These are phyloP conservation scores for Cyberlindnera mississippiensis DNA, from an alignment of 805 yeast species.

Conservation along the genomic window DNA sequence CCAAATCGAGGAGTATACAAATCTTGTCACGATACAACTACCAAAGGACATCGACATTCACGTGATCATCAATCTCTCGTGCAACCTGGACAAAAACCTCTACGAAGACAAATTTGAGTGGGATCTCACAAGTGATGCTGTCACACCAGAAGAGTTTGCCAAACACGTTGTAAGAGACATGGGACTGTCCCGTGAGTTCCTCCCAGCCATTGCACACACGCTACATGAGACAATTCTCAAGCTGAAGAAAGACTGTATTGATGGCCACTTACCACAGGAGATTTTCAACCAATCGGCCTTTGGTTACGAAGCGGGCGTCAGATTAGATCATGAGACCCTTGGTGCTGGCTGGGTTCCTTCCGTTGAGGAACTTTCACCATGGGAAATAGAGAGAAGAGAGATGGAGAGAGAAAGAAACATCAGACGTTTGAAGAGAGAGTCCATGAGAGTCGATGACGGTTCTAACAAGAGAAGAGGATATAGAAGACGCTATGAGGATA, in stretches of 20 bases:
- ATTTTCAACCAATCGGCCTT: slow-evolving; percentile 57
- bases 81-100: slow-evolving; percentile 75
- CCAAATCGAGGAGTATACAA: slow-evolving; percentile 74
- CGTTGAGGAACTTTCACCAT: slow-evolving; percentile 79
- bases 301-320: slow-evolving; percentile 60
- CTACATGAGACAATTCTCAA: slow-evolving; percentile 75
- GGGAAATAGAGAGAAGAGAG: slow-evolving; percentile 93
- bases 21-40: slow-evolving; percentile 58
- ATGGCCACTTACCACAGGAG: slow-evolving; percentile 52
- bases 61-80: slow-evolving; percentile 75
- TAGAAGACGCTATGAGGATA: slow-evolving; percentile 48
- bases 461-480: slow-evolving; percentile 35
- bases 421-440: slow-evolving; percentile 89
- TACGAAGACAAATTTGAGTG: slow-evolving; percentile 94
- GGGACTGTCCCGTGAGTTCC: slow-evolving; percentile 80
- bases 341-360: slow-evolving; percentile 87
- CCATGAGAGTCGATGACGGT: slow-evolving; percentile 65
- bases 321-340: slow-evolving; percentile 69
- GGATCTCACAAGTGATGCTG: slow-evolving; percentile 57
- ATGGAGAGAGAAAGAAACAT: slow-evolving; percentile 90
- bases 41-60: slow-evolving; percentile 66
- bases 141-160: slow-evolving; percentile 78
- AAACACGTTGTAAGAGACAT: slow-evolving; percentile 75
- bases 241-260: slow-evolving; percentile 77
- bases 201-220: slow-evolving; percentile 84